Evolutionary conservation across 2,329 filamentous ascomycete species (phyloP).

Genomic region (Alternaria conjuncta): DNA sequence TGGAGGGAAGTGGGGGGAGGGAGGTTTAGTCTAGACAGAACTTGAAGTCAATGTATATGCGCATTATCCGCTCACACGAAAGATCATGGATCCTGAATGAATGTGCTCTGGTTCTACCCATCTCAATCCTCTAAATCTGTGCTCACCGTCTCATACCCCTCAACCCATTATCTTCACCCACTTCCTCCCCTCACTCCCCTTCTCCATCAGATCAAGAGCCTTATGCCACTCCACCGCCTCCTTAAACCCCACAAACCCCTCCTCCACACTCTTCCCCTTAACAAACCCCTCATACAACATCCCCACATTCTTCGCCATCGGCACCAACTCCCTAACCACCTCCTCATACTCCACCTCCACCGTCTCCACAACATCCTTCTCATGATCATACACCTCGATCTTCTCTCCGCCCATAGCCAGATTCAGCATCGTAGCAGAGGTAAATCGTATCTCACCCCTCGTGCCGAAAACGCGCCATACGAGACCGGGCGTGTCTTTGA

Average conservation of each 20-base stretch:
- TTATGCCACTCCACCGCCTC: background rate
- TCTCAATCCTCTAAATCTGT: background rate
- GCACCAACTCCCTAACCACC: slow-evolving; percentile 49
- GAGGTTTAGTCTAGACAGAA: slow-evolving; percentile 8
- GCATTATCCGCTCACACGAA: background rate
- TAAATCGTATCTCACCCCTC: background rate
- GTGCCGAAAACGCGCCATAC: background rate
- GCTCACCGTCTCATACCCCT: background rate
- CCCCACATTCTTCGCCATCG: slow-evolving; percentile 57
- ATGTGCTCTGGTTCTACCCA: background rate
- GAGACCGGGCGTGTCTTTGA: background rate
- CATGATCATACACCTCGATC: slow-evolving; percentile 60
- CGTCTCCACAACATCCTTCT: slow-evolving; percentile 53
- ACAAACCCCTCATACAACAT: slow-evolving; percentile 63
- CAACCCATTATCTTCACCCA: background rate
- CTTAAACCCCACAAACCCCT: background rate
- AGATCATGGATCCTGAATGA: background rate
- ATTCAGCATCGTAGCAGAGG: slow-evolving; percentile 14
- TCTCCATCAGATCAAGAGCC: background rate
- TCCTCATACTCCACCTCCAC: slow-evolving; percentile 56
- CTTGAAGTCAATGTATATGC: slow-evolving; percentile 14
- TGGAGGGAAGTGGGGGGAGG: background rate
- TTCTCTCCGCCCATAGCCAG: slow-evolving; percentile 48
- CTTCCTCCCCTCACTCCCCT: background rate
- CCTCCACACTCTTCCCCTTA: slow-evolving; percentile 27